phyloP scores from a whole-genome alignment of 176 grass and related monocot species.

The Secale cereale region DNA sequence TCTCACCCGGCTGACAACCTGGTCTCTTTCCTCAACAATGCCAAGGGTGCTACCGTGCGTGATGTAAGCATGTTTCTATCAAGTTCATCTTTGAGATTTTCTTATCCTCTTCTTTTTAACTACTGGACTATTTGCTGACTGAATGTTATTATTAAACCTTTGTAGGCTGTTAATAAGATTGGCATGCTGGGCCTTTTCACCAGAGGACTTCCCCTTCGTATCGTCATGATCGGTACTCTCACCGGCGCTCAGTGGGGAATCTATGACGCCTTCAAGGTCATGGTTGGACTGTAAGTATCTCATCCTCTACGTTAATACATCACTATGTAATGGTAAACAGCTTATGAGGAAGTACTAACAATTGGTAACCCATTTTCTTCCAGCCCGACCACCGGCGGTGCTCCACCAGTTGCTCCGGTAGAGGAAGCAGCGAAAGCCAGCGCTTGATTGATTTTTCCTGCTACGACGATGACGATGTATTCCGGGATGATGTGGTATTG shows the following conservation, averaged over 20 bases:
- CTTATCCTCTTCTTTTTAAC: not conserved
- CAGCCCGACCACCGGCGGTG: slow-evolving; percentile 94
- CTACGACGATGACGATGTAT: slow-evolving; percentile 30
- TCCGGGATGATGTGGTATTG: slow-evolving; percentile 9
- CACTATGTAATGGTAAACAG: not conserved
- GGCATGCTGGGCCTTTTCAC: slow-evolving; percentile 82
- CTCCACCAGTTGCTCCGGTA: slow-evolving; percentile 29
- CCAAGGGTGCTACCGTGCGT: slow-evolving; percentile 83
- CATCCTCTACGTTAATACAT: not conserved
- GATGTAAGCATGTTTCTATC: slow-evolving; percentile 60
- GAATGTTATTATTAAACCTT: slow-evolving; percentile 7
- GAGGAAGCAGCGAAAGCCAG: slow-evolving; percentile 37
- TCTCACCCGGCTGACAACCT: slow-evolving; percentile 95
- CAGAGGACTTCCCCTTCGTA: slow-evolving; percentile 89
- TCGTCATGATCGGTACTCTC: slow-evolving; percentile 95
- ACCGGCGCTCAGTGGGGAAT: slow-evolving; percentile 97
- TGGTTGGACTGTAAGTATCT: slow-evolving; percentile 92
- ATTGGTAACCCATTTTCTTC: slow-evolving; percentile 22
- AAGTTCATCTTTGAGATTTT: not conserved
- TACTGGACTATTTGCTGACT: not conserved
- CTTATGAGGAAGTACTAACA: slow-evolving; percentile 12
- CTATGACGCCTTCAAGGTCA: slow-evolving; percentile 93
- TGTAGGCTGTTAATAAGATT: slow-evolving; percentile 85
- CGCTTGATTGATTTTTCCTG: slow-evolving; percentile 47
- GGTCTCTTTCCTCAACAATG: slow-evolving; percentile 94